Evolutionary conservation across 2,329 filamentous ascomycete species (phyloP), one percentile per base, ranked within the genome.

Genomic region (Hymenoscyphus repandus): DNA sequence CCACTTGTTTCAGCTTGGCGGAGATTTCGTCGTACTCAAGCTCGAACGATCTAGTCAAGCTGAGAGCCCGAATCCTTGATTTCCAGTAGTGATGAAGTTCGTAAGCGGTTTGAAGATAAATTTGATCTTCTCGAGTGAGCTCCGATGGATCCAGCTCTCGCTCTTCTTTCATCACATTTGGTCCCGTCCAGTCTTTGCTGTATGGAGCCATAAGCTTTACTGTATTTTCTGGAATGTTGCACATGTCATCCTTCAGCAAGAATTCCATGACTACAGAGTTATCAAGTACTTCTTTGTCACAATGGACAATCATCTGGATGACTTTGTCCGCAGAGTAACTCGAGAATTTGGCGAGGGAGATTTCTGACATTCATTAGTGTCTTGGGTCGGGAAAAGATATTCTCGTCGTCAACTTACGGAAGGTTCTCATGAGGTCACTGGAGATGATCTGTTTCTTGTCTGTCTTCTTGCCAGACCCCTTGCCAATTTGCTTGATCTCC

Each of bases 41-140:
- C 69, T 97, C 92, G 63, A 81, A 96, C 46, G 80, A 91, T 62
- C 85, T 83, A 4, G 90, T 96, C 58, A 97, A 74, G 2, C 85
- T 79, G 59, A 99, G 77, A 34, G 93, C 93, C 60, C 93, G 82
- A 85, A 97, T 97, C 68, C 93, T 85, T 54, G 89, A 90, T 77
- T 96, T 96, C 93, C 93, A 99, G 73, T 99, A 99, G 68, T 96
- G 91, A 60, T 95, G 90, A 58, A 97, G 74, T 68, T 99, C 93
- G 64, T 87, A 97, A 1, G 92, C 89, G 4, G 93, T 97, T 66
- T 86, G 88, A 22, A 99, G 76, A 67, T 91, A 99, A 50, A 99
- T 88, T 70, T 97, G 92, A 72, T 99, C 93, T 69, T 97, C 90
- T 55, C 91, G 79, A 2, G 92, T 96, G 47, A 99, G 82, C 65